These are phyloP conservation scores for Vigna reflexopilosa DNA, from an alignment of 306 rosid species.

Conservation along the genomic window DNA sequence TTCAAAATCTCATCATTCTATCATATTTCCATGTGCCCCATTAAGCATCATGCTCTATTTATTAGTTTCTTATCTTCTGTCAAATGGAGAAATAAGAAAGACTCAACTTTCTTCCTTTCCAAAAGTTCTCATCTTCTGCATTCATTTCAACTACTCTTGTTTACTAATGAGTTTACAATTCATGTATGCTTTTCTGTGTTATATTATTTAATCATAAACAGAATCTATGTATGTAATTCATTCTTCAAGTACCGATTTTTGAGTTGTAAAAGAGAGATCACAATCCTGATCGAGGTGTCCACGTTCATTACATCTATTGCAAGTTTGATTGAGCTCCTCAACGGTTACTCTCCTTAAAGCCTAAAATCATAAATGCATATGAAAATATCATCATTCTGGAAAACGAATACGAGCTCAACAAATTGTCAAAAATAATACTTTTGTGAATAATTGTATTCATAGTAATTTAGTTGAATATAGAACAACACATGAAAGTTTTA, in stretches of 20 bases:
- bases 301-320: neutral
- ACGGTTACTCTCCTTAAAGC: conserved; percentile 32
- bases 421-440: neutral
- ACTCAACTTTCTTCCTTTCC: conserved; percentile 6
- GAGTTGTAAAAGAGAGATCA: neutral
- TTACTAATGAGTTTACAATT: neutral
- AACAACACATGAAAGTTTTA: neutral
- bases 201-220: neutral
- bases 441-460: neutral
- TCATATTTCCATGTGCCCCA: neutral
- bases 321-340: conserved; percentile 16
- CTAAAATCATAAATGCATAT: conserved; percentile 3
- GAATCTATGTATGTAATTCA: neutral
- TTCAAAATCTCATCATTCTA: neutral
- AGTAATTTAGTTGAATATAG: neutral
- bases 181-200: neutral
- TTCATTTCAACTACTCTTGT: neutral
- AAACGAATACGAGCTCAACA: neutral
- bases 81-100: neutral
- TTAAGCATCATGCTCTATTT: neutral
- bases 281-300: conserved; percentile 23
- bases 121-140: neutral
- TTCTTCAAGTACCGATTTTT: conserved; percentile 15
- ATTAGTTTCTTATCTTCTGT: neutral
- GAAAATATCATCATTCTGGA: neutral